Evolutionary conservation across 768 basidiomycete genomes (phyloP), one percentile per base, ranked within the genome.

Genomic region (Pisolithus albus): DNA sequence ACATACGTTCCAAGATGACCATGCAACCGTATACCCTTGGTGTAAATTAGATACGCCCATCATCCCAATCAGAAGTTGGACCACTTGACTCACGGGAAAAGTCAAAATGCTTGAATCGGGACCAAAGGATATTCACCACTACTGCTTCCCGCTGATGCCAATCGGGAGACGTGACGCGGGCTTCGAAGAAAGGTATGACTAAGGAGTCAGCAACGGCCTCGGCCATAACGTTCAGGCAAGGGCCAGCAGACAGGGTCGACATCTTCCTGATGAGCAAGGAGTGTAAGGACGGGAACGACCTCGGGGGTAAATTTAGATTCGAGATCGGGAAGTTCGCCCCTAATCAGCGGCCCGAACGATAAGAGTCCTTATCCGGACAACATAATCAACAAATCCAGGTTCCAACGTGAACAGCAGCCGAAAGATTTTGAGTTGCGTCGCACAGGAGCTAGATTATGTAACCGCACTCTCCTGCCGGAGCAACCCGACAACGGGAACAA

Each of bases 131-230:
- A 0, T 26, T 26, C 94, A 98, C 98, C 51, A 98, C 84, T 6
- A 94, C 95, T 0, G 96, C 96, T 67, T 99, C 96, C 39, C 96
- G 91, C 50, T 84, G 76, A 62, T 90, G 92, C 96, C 96, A 99
- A 64, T 96, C 91, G 28, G 83, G 77, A 23, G 83, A 75, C 63
- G 88, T 89, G 76, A 99, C 97, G 71, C 96, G 84, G 15, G 84
- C 84, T 71, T 98, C 96, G 61, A 99, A 96, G 77, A 97, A 99
- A 7, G 96, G 95, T 50, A 99, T 94, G 47, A 97, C 95, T 57
- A 99, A 88, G 10, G 80, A 75, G 64, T 99, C 95, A 50, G 88
- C 80, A 10, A 97, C 92, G 26, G 93, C 90, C 52, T 86, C 84
- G 0, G 96, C 91, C 55, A 97, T 82, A 49, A 92, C 84, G 19